Evolutionary conservation across 1,284 basidiomycete genomes (phyloP).

Genomic region (Marasmius oreades): DNA sequence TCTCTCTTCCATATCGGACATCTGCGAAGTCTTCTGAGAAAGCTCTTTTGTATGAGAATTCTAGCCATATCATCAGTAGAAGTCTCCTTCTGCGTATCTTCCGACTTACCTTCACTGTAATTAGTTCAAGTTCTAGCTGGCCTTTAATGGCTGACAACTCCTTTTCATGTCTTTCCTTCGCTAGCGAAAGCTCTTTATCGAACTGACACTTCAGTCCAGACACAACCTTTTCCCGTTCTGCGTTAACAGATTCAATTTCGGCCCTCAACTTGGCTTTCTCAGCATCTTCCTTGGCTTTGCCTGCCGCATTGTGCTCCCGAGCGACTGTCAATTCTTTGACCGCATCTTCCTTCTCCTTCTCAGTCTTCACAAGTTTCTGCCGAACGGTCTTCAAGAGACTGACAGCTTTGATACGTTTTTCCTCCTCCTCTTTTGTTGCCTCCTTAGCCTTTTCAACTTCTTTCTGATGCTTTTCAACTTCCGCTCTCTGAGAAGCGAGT

Average conservation of each 20-base stretch:
- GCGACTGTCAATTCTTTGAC: conserved; percentile 49
- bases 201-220: conserved; percentile 66
- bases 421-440: conserved; percentile 85
- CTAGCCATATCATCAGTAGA: conserved; percentile 34
- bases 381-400: conserved; percentile 88
- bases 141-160: conserved; percentile 63
- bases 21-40: conserved; percentile 55
- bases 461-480: conserved; percentile 51
- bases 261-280: conserved; percentile 55
- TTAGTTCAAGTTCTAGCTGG: conserved; percentile 76
- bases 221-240: conserved; percentile 71
- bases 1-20: conserved; percentile 67
- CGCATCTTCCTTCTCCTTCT: conserved; percentile 86
- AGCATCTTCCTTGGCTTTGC: conserved; percentile 46
- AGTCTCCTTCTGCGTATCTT: background rate
- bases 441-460: conserved; percentile 64
- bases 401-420: conserved; percentile 92
- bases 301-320: conserved; percentile 45
- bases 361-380: conserved; percentile 87
- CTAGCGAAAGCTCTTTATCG: conserved; percentile 65
- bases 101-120: conserved; percentile 64
- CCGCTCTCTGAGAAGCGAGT: conserved; percentile 43
- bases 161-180: conserved; percentile 71
- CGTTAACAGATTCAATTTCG: conserved; percentile 56
- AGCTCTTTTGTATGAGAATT: conserved; percentile 68